Percentiles rank a stretch among this genome's conserved stretches.
Conservation (phyloP, 208 protist species). For the Angomonas deanei region DNA sequence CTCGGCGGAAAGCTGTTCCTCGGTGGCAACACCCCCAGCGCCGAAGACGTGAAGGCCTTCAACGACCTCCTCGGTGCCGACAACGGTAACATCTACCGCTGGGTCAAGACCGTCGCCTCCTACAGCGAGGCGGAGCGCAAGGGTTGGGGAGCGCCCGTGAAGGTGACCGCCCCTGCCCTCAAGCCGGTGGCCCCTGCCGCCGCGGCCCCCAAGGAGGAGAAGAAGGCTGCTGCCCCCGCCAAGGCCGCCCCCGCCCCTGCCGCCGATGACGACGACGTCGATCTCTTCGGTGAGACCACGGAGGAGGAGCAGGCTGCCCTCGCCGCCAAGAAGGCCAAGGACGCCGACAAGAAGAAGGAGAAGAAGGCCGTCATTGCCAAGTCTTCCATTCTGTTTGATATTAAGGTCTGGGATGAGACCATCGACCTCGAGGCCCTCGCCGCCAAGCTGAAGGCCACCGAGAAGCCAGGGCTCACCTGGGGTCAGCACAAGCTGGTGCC, state of each 20-base stretch:
- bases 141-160: constrained; percentile 47
- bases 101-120: constrained; percentile 85
- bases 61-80: constrained; percentile 80
- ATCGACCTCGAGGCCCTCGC: constrained; percentile 86
- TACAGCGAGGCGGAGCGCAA: constrained; percentile 87
- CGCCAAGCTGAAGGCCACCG: constrained; percentile 70
- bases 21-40: constrained; percentile 61
- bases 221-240: constrained; percentile 14
- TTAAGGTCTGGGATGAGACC: constrained; percentile 93
- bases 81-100: constrained; percentile 69
- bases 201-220: constrained; percentile 30
- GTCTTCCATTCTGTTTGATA: constrained; percentile 89
- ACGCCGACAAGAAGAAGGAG: constrained; percentile 74
- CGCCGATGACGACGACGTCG: constrained; percentile 82
- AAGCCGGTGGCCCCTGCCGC: constrained; percentile 9
- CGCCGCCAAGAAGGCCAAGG: constrained; percentile 84
- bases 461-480: constrained; percentile 89
- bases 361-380: constrained; percentile 85
- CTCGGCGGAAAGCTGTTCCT: constrained; percentile 75
- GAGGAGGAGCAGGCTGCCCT: constrained; percentile 84
- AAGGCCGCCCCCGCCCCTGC: constrained; percentile 22
- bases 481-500: constrained; percentile 87
- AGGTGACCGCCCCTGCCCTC: constrained; percentile 32
- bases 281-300: constrained; percentile 85
- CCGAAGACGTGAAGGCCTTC: constrained; percentile 78